phyloP scores from a whole-genome alignment of 306 rosid species.

The Vigna reflexopilosa region DNA sequence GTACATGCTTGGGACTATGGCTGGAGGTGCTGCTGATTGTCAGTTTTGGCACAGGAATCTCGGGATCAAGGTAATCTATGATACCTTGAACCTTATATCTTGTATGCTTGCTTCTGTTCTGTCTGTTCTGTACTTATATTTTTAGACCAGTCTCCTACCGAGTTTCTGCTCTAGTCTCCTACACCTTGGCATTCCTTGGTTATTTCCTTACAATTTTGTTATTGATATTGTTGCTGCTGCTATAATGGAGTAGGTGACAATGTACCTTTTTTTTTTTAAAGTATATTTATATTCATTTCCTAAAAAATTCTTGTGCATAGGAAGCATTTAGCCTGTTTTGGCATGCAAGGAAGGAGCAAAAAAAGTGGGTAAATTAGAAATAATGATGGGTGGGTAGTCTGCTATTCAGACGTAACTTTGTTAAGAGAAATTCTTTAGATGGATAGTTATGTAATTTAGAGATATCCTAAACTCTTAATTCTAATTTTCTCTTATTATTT shows the following conservation, averaged over 20 bases:
- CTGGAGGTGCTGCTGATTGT: slow-evolving; percentile 74
- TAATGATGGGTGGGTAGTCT: background rate
- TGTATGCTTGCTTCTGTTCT: slow-evolving; percentile 4
- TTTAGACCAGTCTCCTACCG: background rate
- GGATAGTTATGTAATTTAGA: slow-evolving; percentile 24
- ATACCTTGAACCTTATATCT: background rate
- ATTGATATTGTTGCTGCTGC: background rate
- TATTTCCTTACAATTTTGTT: slow-evolving; percentile 18
- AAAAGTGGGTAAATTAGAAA: slow-evolving; percentile 4
- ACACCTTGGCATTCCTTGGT: background rate
- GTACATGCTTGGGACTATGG: slow-evolving; percentile 71
- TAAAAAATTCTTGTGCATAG: slow-evolving; percentile 9
- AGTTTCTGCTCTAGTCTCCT: slow-evolving; percentile 11
- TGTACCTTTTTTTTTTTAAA: background rate
- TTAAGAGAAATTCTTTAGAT: background rate
- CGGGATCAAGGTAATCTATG: slow-evolving; percentile 52
- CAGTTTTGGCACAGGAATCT: slow-evolving; percentile 74
- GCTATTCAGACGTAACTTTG: background rate
- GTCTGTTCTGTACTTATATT: background rate
- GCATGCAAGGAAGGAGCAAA: slow-evolving; percentile 1
- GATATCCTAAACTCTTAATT: background rate
- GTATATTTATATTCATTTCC: slow-evolving; percentile 5
- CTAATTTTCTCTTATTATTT: background rate
- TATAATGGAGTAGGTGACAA: background rate
- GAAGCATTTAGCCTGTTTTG: slow-evolving; percentile 14